These are phyloP conservation scores for Dalbergia cultrata DNA, from an alignment of 306 rosid genomes.

Conservation along the genomic window DNA sequence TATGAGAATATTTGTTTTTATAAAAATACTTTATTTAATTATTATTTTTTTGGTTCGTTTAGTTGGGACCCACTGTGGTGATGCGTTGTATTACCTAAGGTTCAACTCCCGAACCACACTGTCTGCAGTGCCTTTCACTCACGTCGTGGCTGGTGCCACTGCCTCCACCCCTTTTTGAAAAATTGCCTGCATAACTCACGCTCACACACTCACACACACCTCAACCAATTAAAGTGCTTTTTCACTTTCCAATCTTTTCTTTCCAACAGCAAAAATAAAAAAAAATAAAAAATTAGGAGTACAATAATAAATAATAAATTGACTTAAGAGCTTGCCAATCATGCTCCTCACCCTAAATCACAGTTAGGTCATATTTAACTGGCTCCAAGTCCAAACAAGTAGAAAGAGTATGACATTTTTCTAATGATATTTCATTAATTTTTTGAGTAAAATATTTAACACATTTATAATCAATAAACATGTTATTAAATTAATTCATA, in stretches of 20 bases:
- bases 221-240: conserved; percentile 10
- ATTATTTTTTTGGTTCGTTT: neutral
- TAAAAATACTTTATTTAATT: too few species aligned
- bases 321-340: neutral
- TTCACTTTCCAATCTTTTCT: neutral
- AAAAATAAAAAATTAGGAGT: neutral
- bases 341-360: neutral
- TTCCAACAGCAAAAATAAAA: neutral
- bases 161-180: neutral
- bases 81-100: neutral
- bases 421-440: neutral
- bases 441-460: neutral
- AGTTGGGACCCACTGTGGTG: conserved; percentile 4
- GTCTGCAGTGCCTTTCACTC: conserved; percentile 1
- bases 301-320: neutral
- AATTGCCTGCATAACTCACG: conserved; percentile 32
- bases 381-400: neutral
- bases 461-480: neutral
- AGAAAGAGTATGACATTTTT: neutral
- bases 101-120: conserved; percentile 12
- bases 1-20: neutral
- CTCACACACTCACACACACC: neutral
- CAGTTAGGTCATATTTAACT: neutral
- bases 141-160: conserved; percentile 15
- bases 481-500: neutral